Percentiles rank a stretch among this genome's conserved stretches.
phyloP scores from a whole-genome alignment of 1,284 basidiomycete genomes.

The Apiotrichum gamsii region DNA sequence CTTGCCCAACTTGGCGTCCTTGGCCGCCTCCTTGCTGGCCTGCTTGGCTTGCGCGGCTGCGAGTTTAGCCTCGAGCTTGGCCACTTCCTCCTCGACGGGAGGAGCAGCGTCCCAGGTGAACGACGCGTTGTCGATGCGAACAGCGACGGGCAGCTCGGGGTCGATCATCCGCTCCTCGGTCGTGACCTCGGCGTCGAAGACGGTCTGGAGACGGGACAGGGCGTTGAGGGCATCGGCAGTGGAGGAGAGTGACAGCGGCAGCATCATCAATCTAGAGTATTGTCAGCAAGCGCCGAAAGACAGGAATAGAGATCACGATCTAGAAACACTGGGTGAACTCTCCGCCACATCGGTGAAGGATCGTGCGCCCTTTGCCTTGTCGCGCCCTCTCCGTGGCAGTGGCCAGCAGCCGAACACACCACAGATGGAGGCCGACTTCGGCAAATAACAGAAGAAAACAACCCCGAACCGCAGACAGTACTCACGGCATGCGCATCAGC shows the following conservation, averaged over 20 bases:
- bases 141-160: slow-evolving; percentile 53
- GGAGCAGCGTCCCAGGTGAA: slow-evolving; percentile 78
- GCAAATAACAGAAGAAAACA: no score
- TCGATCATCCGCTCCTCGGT: slow-evolving; percentile 54
- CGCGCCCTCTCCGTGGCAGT: no score
- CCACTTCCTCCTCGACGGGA: slow-evolving; percentile 50
- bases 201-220: slow-evolving; percentile 58
- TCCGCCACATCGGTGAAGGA: no score
- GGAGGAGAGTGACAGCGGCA: slow-evolving; percentile 67
- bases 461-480: no score
- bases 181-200: slow-evolving; percentile 72
- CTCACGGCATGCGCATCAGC: slow-evolving; percentile 42
- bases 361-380: no score
- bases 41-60: slow-evolving; percentile 23
- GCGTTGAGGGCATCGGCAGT: slow-evolving; percentile 75
- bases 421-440: no score
- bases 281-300: no score
- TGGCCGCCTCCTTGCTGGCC: slow-evolving; percentile 3
- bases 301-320: no score
- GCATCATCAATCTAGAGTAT: slow-evolving; percentile 35
- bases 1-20: slow-evolving; percentile 19
- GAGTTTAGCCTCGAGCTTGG: slow-evolving; percentile 41
- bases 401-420: no score
- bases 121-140: slow-evolving; percentile 60
- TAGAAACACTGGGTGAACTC: no score